These are phyloP conservation scores for Vinca major DNA, from an alignment of 305 asterid species.

Conservation along the genomic window DNA sequence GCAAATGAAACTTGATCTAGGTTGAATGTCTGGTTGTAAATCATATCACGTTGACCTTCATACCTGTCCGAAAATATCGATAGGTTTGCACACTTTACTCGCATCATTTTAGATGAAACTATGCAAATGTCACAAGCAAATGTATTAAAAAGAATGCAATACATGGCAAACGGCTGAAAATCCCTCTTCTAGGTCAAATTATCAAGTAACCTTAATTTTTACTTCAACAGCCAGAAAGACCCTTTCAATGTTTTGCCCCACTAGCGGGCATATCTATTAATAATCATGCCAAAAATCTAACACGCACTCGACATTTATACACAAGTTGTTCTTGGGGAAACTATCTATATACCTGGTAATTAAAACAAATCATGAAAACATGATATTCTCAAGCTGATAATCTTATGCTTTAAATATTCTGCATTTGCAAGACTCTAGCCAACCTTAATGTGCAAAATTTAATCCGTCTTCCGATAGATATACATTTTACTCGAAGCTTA, in stretches of 20 bases:
- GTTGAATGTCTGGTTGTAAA: slow-evolving; percentile 71
- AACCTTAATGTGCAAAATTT: too few species aligned
- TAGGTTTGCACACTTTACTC: too few species aligned
- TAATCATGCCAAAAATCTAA: background rate
- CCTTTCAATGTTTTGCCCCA: too few species aligned
- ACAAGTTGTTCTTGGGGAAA: background rate
- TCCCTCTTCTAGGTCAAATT: too few species aligned
- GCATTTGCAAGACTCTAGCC: too few species aligned
- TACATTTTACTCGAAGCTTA: too few species aligned
- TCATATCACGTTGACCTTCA: slow-evolving; percentile 88
- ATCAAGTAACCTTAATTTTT: too few species aligned
- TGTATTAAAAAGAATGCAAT: too few species aligned
- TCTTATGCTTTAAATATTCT: background rate
- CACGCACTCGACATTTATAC: background rate
- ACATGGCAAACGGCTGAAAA: too few species aligned
- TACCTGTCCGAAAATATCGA: slow-evolving; percentile 16
- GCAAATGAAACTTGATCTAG: slow-evolving; percentile 88
- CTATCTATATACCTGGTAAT: background rate
- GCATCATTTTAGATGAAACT: background rate
- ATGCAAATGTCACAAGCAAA: background rate
- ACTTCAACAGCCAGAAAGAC: too few species aligned
- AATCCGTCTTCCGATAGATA: too few species aligned
- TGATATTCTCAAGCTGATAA: background rate
- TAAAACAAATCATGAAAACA: background rate
- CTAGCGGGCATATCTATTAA: background rate